These are phyloP conservation scores for Thraustochytrium striatum DNA, from an alignment of 352 stramenopile genomes.

Conservation along the genomic window DNA sequence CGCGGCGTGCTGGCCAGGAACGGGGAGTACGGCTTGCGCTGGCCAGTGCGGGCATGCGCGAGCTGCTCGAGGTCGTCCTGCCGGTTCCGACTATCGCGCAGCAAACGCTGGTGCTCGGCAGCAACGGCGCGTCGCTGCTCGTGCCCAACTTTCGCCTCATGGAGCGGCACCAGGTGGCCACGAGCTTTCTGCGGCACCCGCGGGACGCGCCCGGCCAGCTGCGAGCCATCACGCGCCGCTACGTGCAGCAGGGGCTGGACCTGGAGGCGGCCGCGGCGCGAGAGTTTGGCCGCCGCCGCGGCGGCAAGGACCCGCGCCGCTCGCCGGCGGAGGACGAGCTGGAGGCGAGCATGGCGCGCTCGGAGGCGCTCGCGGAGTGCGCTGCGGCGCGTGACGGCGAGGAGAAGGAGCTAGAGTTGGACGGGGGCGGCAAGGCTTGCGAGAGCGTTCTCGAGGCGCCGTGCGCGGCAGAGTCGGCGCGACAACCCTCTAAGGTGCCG, in stretches of 20 bases:
- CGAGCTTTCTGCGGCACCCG: not conserved
- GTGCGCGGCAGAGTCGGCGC: too few relatives aligned
- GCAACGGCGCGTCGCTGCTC: conserved; percentile 1
- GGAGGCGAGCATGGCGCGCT: too few relatives aligned
- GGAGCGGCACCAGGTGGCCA: not conserved
- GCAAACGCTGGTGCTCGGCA: conserved; percentile 11
- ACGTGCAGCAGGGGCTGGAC: not conserved
- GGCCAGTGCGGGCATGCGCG: not conserved
- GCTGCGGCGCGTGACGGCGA: too few relatives aligned
- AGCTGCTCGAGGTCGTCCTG: not conserved
- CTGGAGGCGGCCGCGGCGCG: too few relatives aligned
- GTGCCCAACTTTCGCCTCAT: not conserved
- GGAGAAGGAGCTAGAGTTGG: too few relatives aligned
- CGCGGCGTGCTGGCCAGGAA: not conserved
- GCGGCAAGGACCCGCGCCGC: too few relatives aligned
- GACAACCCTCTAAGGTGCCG: too few relatives aligned
- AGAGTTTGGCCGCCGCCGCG: too few relatives aligned
- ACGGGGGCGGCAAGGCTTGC: too few relatives aligned
- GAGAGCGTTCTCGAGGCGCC: too few relatives aligned
- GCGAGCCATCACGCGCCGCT: not conserved
- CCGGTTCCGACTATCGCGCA: not conserved
- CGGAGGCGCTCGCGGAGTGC: too few relatives aligned
- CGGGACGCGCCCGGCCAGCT: not conserved
- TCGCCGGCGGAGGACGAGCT: too few relatives aligned
- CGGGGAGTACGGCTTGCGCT: not conserved